Evolutionary conservation across 345 rosid genomes (phyloP).

Genomic region (Nephelium lappaceum): DNA sequence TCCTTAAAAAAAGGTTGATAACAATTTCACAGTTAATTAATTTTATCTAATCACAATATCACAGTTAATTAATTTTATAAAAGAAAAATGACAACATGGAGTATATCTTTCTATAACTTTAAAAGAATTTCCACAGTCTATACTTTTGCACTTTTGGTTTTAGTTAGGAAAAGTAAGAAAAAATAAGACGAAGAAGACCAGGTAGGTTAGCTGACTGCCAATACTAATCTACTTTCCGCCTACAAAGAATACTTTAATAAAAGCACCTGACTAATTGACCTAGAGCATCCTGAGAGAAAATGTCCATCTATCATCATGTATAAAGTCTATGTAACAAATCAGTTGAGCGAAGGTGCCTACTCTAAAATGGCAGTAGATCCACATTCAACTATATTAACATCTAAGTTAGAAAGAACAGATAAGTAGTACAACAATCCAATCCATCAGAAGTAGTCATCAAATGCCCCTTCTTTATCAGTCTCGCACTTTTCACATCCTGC

Average conservation of each 20-base stretch:
- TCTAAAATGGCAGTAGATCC: conserved; percentile 5
- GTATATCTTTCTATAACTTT: background rate
- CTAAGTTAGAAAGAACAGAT: conserved; percentile 15
- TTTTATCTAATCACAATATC: too few relatives aligned
- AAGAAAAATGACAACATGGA: background rate
- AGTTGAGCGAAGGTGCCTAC: conserved; percentile 26
- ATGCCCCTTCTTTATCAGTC: conserved; percentile 66
- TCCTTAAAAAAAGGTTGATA: background rate
- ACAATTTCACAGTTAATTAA: too few relatives aligned
- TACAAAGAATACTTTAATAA: background rate
- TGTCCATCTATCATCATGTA: conserved; percentile 19
- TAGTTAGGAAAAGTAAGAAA: conserved; percentile 5
- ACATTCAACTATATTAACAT: conserved; percentile 21
- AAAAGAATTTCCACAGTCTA: background rate
- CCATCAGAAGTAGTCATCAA: conserved; percentile 84
- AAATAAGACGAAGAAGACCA: background rate
- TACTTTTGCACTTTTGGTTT: background rate
- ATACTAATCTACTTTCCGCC: conserved; percentile 16
- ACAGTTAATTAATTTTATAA: background rate
- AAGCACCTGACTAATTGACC: conserved; percentile 22
- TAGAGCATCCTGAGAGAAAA: conserved; percentile 26
- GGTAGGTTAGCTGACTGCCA: conserved; percentile 10
- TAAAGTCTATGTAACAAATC: conserved; percentile 13
- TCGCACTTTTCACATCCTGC: conserved; percentile 62
- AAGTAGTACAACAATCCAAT: conserved; percentile 8